Conservation (phyloP, 1,284 basidiomycete genomes). For the Meripilus lineatus region DNA sequence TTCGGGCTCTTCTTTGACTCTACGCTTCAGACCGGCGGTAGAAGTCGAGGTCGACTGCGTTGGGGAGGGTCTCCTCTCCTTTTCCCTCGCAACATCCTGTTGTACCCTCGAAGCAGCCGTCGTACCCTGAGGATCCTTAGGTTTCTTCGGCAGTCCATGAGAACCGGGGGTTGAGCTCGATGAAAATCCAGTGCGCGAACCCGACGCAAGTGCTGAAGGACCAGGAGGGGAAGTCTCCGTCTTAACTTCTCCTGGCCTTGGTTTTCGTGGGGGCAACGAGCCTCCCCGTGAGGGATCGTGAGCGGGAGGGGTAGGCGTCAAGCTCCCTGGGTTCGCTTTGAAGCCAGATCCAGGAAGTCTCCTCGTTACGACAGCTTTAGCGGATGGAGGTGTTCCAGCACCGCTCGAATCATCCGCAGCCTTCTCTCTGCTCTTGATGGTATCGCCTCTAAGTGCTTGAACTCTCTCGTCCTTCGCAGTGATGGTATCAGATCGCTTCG, state of each 20-base stretch:
- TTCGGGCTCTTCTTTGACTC: slow-evolving; percentile 13
- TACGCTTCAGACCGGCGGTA: slow-evolving; percentile 2
- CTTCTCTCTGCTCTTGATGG: slow-evolving; percentile 28
- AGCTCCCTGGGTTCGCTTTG: slow-evolving; percentile 21
- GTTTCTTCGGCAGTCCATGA: slow-evolving; percentile 16
- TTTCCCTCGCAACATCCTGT: slow-evolving; percentile 19
- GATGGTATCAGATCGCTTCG: slow-evolving; percentile 34
- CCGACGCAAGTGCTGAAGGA: neutral
- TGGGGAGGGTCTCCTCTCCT: slow-evolving; percentile 19
- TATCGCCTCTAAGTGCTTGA: slow-evolving; percentile 13
- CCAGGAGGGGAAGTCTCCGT: slow-evolving; percentile 10
- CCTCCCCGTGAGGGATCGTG: slow-evolving; percentile 13
- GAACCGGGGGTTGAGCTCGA: slow-evolving; percentile 10
- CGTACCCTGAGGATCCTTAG: slow-evolving; percentile 7
- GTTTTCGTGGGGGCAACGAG: slow-evolving; percentile 16
- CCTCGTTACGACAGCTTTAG: slow-evolving; percentile 16
- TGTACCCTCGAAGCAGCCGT: slow-evolving; percentile 10
- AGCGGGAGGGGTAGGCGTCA: slow-evolving; percentile 16
- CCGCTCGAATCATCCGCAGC: slow-evolving; percentile 15
- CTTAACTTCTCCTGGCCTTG: slow-evolving; percentile 15
- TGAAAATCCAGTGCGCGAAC: slow-evolving; percentile 16
- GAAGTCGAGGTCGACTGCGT: slow-evolving; percentile 12
- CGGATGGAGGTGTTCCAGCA: slow-evolving; percentile 13
- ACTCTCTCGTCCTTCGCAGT: slow-evolving; percentile 52
- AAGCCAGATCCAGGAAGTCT: slow-evolving; percentile 48